Evolutionary conservation across 1,284 basidiomycete species (phyloP).

Genomic region (Cryptococcus depauperatus): DNA sequence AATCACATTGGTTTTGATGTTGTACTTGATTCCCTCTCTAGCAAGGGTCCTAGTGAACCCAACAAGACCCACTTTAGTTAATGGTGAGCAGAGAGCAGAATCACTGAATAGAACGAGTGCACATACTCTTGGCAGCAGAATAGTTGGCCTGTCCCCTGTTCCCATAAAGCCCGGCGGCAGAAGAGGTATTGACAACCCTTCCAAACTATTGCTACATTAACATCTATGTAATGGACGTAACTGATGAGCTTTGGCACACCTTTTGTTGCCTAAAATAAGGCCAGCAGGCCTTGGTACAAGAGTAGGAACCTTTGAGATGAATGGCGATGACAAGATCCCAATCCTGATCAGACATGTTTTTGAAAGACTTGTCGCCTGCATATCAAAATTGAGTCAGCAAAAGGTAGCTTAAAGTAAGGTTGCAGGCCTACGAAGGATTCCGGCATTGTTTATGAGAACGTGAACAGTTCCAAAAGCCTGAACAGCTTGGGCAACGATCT

Average conservation of each 20-base stretch:
- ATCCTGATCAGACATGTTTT: constrained; percentile 81
- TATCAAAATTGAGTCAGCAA: background rate
- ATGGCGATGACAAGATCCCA: constrained; percentile 82
- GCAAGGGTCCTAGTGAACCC: constrained; percentile 89
- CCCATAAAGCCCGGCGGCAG: constrained; percentile 54
- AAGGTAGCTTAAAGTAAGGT: constrained; percentile 1
- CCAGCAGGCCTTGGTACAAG: constrained; percentile 96
- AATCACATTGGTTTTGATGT: constrained; percentile 78
- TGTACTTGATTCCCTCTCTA: constrained; percentile 83
- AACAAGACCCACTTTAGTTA: constrained; percentile 66
- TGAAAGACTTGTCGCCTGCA: constrained; percentile 56
- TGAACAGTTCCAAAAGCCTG: constrained; percentile 78
- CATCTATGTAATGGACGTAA: background rate
- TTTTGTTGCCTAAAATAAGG: constrained; percentile 91
- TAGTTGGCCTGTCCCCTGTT: constrained; percentile 95
- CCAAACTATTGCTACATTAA: constrained; percentile 54
- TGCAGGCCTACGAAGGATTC: constrained; percentile 64
- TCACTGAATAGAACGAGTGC: background rate
- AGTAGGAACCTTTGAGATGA: constrained; percentile 88
- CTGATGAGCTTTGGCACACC: constrained; percentile 18
- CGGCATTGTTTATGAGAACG: constrained; percentile 92
- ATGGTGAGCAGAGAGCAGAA: constrained; percentile 4
- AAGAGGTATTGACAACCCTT: constrained; percentile 84
- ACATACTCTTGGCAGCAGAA: constrained; percentile 47
- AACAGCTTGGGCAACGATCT: constrained; percentile 74